Evolutionary conservation across 345 rosid species (phyloP).

Genomic region (Sapria himalayana): DNA sequence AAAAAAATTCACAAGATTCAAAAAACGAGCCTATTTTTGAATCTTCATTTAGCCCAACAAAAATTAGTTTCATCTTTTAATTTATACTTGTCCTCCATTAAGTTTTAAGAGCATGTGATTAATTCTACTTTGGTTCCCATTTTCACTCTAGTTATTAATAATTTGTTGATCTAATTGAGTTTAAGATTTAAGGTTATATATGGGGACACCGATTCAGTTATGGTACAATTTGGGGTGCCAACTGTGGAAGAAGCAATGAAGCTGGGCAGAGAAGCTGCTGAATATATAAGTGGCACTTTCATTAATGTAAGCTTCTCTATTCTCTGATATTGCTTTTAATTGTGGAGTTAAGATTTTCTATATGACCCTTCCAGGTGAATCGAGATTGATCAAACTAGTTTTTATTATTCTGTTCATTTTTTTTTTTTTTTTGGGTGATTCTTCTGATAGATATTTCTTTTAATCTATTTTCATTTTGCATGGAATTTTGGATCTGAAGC

Average conservation of each 20-base stretch:
- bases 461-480: conserved; percentile 7
- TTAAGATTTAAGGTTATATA: conserved; percentile 52
- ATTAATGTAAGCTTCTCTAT: conserved; percentile 28
- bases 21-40: no score
- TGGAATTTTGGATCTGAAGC: conserved; percentile 31
- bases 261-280: conserved; percentile 94
- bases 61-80: no score
- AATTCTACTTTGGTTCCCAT: no score
- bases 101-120: no score
- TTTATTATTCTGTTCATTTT: not conserved
- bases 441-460: not conserved
- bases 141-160: no score
- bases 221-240: conserved; percentile 91
- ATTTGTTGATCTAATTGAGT: conserved; percentile 2
- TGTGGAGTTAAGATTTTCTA: no score
- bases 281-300: conserved; percentile 64
- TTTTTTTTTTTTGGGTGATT: not conserved
- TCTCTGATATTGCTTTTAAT: no score
- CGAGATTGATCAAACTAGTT: not conserved
- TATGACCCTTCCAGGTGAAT: no score
- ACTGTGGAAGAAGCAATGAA: conserved; percentile 67
- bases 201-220: conserved; percentile 97
- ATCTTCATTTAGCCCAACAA: no score
- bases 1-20: no score
- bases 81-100: no score